A percentile compares a stretch with the other conserved stretches of the same genome.
These are phyloP conservation scores for Hortiboletus flavorubellus DNA, from an alignment of 768 basidiomycete species.

Conservation along the genomic window DNA sequence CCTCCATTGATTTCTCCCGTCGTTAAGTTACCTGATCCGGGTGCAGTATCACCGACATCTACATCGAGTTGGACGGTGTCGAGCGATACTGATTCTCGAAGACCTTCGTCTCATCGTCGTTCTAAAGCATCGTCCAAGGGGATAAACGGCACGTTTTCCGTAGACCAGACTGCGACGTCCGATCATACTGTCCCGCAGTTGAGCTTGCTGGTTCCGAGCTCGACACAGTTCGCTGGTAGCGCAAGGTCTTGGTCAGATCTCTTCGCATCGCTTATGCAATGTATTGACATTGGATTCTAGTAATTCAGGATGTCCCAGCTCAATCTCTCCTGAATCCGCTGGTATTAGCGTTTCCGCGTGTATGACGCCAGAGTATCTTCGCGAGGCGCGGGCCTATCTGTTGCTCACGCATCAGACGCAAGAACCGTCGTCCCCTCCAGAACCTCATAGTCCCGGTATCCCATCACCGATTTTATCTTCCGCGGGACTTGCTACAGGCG, in stretches of 20 bases:
- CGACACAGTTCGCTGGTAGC: conserved; percentile 6
- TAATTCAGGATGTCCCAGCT: conserved; percentile 26
- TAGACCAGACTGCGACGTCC: conserved; percentile 4
- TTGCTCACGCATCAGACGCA: conserved; percentile 26
- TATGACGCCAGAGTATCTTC: conserved; percentile 32
- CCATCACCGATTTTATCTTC: conserved; percentile 32
- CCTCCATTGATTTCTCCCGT: conserved; percentile 28
- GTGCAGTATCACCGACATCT: conserved; percentile 18
- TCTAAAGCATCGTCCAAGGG: conserved; percentile 11
- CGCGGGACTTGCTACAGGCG: conserved; percentile 25
- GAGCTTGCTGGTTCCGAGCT: conserved; percentile 28
- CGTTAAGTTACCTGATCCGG: conserved; percentile 29
- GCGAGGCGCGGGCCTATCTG: conserved; percentile 32
- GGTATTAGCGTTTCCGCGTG: conserved; percentile 30
- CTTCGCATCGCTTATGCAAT: background rate
- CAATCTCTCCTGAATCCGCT: conserved; percentile 34
- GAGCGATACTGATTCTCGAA: conserved; percentile 21
- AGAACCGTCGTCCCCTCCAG: conserved; percentile 9
- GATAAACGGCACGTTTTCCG: conserved; percentile 3
- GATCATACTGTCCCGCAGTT: conserved; percentile 22
- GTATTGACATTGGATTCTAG: conserved; percentile 14
- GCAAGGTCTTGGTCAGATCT: conserved; percentile 13
- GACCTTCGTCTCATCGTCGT: conserved; percentile 7
- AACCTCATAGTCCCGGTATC: conserved; percentile 20
- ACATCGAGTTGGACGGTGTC: conserved; percentile 31